Conservation (phyloP, 1,139 yeast genomes). For the Ashbya aceris region DNA sequence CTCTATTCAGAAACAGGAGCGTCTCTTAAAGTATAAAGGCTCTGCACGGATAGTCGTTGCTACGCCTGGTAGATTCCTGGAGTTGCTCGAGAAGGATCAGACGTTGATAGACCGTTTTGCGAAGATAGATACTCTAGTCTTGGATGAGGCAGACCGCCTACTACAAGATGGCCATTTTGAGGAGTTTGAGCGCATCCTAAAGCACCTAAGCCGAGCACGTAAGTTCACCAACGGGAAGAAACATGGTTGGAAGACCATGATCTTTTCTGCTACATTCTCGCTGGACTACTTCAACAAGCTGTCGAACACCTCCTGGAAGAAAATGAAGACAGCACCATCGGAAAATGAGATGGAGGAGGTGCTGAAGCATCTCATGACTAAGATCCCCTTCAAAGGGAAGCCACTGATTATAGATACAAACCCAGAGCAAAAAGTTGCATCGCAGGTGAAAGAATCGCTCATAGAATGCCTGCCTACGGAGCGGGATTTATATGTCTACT, state of each 20-base stretch:
- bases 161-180: constrained; percentile 95
- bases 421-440: constrained; percentile 74
- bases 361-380: constrained; percentile 44
- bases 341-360: constrained; percentile 48
- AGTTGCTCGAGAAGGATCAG: constrained; percentile 58
- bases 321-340: constrained; percentile 32
- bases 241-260: constrained; percentile 77
- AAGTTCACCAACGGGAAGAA: constrained; percentile 14
- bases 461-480: constrained; percentile 89
- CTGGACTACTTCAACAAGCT: constrained; percentile 72
- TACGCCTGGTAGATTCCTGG: constrained; percentile 92
- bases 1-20: constrained; percentile 84
- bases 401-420: constrained; percentile 75
- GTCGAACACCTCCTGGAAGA: constrained; percentile 35
- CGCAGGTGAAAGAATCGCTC: constrained; percentile 70
- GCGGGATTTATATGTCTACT: constrained; percentile 83
- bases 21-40: constrained; percentile 54
- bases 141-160: constrained; percentile 97
- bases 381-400: constrained; percentile 50
- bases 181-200: constrained; percentile 77
- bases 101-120: constrained; percentile 48
- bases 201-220: constrained; percentile 34
- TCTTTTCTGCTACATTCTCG: constrained; percentile 91
- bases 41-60: constrained; percentile 79
- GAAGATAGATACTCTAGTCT: constrained; percentile 58